A percentile compares a stretch with the other conserved stretches of the same genome.
phyloP scores from a whole-genome alignment of 192 early-diverging fungal species.

The Blastocladiella britannica region DNA sequence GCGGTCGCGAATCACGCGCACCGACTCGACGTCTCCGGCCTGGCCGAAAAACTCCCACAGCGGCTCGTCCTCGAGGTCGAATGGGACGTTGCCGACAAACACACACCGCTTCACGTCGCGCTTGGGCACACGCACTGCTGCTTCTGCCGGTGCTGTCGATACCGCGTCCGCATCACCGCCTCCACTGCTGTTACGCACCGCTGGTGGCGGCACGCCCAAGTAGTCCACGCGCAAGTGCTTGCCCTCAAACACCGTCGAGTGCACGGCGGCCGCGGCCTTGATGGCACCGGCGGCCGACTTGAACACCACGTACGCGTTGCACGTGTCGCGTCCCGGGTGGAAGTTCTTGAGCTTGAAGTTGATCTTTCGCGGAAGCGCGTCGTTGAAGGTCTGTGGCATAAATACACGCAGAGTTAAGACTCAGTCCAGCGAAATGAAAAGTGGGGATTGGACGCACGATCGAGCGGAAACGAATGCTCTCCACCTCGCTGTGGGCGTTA shows the following conservation, averaged over 20 bases:
- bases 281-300: conserved; percentile 28
- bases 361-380: conserved; percentile 47
- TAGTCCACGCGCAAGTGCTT: conserved; percentile 75
- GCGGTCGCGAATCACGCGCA: conserved; percentile 27
- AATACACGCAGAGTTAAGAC: too few species aligned
- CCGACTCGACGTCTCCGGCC: conserved; percentile 19
- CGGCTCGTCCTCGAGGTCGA: conserved; percentile 23
- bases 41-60: conserved; percentile 22
- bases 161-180: not conserved
- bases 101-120: conserved; percentile 55
- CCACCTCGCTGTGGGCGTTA: conserved; percentile 42
- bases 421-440: too few species aligned
- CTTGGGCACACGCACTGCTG: conserved; percentile 13
- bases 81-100: conserved; percentile 32
- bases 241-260: conserved; percentile 59
- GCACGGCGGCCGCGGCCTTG: conserved; percentile 41
- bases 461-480: conserved; percentile 76
- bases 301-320: conserved; percentile 85
- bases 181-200: conserved; percentile 4
- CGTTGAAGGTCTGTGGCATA: conserved; percentile 28
- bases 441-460: conserved; percentile 32
- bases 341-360: conserved; percentile 68
- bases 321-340: conserved; percentile 56
- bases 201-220: not conserved
- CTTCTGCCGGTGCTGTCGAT: too few species aligned